These are phyloP conservation scores for Rhizophagus clarus DNA, from an alignment of 192 early-diverging fungal species.

Conservation along the genomic window DNA sequence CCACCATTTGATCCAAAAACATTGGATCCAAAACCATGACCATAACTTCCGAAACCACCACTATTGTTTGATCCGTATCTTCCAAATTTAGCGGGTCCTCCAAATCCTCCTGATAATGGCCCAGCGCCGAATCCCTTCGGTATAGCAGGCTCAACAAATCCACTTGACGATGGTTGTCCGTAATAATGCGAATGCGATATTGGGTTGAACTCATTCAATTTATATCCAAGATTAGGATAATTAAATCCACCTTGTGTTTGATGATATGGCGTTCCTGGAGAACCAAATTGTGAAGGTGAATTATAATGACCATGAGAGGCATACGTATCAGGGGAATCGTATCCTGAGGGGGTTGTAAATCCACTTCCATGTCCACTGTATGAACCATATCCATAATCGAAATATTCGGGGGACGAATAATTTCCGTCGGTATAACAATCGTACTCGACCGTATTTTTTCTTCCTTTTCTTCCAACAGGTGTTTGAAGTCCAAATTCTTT, in stretches of 20 bases:
- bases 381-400: background rate
- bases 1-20: background rate
- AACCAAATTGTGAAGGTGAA: background rate
- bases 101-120: background rate
- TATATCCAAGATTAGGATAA: background rate
- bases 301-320: background rate
- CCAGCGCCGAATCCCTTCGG: background rate
- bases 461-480: background rate
- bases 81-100: background rate
- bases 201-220: background rate
- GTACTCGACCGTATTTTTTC: background rate
- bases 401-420: background rate
- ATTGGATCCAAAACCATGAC: background rate
- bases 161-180: background rate
- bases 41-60: background rate
- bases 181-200: background rate
- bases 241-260: background rate
- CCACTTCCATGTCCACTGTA: background rate
- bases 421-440: constrained; percentile 11
- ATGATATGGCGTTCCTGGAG: background rate
- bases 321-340: background rate
- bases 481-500: constrained; percentile 24
- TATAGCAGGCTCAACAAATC: background rate
- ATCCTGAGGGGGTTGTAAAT: background rate
- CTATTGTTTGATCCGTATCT: background rate